Conservation (phyloP, 2,329 filamentous ascomycete genomes). For the Sclerotinia spermophila region DNA sequence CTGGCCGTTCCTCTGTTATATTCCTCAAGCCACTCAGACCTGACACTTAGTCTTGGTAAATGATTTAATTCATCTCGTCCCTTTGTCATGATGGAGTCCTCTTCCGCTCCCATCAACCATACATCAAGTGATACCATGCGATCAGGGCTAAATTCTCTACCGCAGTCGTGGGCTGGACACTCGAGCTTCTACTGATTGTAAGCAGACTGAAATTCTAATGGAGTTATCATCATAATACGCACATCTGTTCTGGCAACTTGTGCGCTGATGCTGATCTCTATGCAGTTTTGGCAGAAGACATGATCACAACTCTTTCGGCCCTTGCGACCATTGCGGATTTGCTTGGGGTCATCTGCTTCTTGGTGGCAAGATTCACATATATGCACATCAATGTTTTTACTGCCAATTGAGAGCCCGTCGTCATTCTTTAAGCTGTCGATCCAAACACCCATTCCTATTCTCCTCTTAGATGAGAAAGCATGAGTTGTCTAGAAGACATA, state of each 20-base stretch:
- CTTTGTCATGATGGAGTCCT: neutral
- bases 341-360: neutral
- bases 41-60: neutral
- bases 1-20: neutral
- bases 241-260: neutral
- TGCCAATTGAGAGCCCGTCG: neutral
- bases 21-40: slow-evolving; percentile 9
- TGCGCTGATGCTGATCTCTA: neutral
- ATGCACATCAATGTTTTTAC: neutral
- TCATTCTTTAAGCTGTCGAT: neutral
- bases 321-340: neutral
- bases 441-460: neutral
- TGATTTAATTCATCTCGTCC: neutral
- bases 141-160: neutral
- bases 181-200: neutral
- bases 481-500: neutral
- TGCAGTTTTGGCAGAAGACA: neutral
- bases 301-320: neutral
- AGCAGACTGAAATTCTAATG: neutral
- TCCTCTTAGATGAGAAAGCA: neutral
- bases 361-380: neutral
- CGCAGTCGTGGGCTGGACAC: neutral
- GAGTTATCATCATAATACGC: neutral
- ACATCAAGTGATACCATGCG: neutral
- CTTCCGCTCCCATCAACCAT: neutral